Evolutionary conservation across 2,329 filamentous ascomycete genomes (phyloP), one percentile per base, ranked within the genome.

Genomic region (Ceratocystis papillata): DNA sequence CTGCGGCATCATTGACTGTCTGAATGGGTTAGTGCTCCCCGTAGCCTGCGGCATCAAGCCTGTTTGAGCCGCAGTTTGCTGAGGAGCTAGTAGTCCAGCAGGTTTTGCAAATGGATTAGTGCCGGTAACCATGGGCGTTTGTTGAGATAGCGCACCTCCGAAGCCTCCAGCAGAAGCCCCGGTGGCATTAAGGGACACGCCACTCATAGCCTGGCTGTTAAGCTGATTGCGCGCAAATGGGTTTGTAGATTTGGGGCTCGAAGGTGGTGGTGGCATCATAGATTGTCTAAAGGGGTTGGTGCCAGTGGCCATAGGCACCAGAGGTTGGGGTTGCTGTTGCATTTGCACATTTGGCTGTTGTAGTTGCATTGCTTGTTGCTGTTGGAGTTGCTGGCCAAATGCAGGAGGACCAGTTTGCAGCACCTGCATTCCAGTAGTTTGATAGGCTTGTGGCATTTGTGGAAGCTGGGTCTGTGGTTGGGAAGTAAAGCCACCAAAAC

Each of bases 241-340:
- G 71, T 96, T 96, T 2, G 90, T 96, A 37, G 87, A 87, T 72
- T 89, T 87, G 41, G 85, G 83, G 64, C 75, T 76, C 60, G 81
- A 81, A 6, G 84, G 83, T 15, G 60, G 20, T 10, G 55, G 59
- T 2, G 63, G 64, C 77, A 96, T 79, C 86, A 93, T 93, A 1
- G 93, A 96, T 73, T 91, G 88, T 53, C 94, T 83, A 83, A 99
- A 99, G 0, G 94, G 94, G 73, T 99, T 99, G 6, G 91, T 96
- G 12, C 71, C 70, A 28, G 70, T 70, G 44, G 70, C 67, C 64
- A 69, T 70, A 22, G 70, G 70, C 41, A 69, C 65, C 69, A 80
- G 72, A 63, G 72, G 75, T 68, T 78, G 73, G 5, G 67, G 73
- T 65, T 72, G 75, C 59, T 73, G 70, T 63, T 76, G 75, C 63